Evolutionary conservation across 1,284 basidiomycete species (phyloP).

Genomic region (Meira nashicola): DNA sequence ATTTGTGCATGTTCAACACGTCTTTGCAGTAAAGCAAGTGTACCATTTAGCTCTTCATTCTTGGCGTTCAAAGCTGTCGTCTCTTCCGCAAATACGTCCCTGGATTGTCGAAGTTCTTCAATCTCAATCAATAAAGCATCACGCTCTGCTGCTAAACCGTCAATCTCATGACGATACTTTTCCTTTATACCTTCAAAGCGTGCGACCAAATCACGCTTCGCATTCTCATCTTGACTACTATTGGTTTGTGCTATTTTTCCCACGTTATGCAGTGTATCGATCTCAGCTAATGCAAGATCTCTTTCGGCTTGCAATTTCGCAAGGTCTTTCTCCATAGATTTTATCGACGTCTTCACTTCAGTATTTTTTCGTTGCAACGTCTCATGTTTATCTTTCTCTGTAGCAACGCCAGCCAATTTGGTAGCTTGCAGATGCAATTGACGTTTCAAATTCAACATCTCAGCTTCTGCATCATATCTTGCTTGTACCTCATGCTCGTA

Average conservation of each 20-base stretch:
- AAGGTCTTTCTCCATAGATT: conserved; percentile 75
- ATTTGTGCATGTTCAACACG: conserved; percentile 28
- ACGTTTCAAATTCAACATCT: conserved; percentile 76
- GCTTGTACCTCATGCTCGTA: conserved; percentile 84
- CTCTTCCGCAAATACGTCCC: conserved; percentile 83
- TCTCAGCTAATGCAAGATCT: conserved; percentile 84
- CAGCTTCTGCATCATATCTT: conserved; percentile 81
- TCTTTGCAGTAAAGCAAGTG: conserved; percentile 62
- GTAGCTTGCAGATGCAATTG: conserved; percentile 84
- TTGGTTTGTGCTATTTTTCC: conserved; percentile 24
- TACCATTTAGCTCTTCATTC: conserved; percentile 84
- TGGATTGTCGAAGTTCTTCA: conserved; percentile 75
- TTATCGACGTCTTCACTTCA: conserved; percentile 71
- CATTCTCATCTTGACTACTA: background rate
- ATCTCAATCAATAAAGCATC: conserved; percentile 77
- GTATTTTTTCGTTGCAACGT: conserved; percentile 71
- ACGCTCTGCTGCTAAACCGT: conserved; percentile 74
- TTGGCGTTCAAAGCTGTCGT: conserved; percentile 80
- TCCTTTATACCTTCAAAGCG: conserved; percentile 84
- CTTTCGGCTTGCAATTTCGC: conserved; percentile 81
- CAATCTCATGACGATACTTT: conserved; percentile 79
- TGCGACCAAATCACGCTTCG: conserved; percentile 71
- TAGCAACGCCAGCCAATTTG: conserved; percentile 73
- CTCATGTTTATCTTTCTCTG: conserved; percentile 66
- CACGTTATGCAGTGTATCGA: conserved; percentile 79